Conservation (phyloP, 345 rosid genomes). For the Mercurialis annua region DNA sequence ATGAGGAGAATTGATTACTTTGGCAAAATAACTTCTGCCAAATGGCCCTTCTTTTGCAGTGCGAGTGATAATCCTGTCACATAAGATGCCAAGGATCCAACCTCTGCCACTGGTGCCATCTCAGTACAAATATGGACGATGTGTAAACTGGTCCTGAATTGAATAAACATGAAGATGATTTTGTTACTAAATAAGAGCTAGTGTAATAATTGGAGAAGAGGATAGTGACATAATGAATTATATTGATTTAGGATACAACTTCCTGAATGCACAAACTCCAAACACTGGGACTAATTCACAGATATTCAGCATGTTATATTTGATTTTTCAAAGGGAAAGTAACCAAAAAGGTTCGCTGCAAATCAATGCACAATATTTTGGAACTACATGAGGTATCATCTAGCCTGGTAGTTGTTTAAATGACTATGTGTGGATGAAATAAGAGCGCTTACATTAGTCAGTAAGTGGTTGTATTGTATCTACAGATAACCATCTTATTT, state of each 20-base stretch:
- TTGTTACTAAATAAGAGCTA: not conserved
- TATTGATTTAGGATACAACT: not conserved
- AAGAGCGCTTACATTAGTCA: not conserved
- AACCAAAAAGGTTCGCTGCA: not conserved
- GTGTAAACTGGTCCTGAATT: slow-evolving; percentile 61
- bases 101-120: slow-evolving; percentile 68
- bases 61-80: slow-evolving; percentile 57
- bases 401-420: not conserved
- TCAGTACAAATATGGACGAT: slow-evolving; percentile 82
- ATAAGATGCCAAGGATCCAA: slow-evolving; percentile 71
- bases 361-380: not conserved
- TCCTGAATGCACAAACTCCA: too few species aligned
- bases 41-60: slow-evolving; percentile 62
- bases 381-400: not conserved
- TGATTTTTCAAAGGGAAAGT: not conserved
- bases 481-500: too few species aligned
- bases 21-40: slow-evolving; percentile 84
- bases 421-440: not conserved
- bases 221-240: not conserved
- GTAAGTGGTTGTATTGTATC: not conserved
- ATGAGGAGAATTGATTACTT: slow-evolving; percentile 43
- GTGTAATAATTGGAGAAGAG: not conserved
- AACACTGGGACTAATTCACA: not conserved
- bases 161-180: slow-evolving; percentile 6
- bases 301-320: not conserved